These are phyloP conservation scores for Chenopodium quinoa DNA, from an alignment of 148 eudicot genomes.

Conservation along the genomic window DNA sequence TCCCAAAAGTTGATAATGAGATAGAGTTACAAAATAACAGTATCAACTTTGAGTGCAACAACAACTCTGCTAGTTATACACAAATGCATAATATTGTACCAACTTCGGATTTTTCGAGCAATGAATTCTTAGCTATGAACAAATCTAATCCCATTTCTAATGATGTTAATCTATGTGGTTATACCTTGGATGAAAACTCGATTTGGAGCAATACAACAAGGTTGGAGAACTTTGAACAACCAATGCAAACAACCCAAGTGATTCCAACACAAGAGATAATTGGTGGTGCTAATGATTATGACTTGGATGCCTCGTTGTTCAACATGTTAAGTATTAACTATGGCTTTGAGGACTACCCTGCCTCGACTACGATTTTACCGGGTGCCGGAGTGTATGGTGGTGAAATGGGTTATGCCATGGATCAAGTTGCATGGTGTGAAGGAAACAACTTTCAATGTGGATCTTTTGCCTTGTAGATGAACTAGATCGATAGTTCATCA, in stretches of 20 bases:
- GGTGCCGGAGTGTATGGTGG: slow-evolving; percentile 15
- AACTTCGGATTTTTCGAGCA: slow-evolving; percentile 2
- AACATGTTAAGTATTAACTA: slow-evolving; percentile 6
- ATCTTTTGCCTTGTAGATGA: slow-evolving; percentile 1
- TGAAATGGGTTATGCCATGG: slow-evolving; percentile 17
- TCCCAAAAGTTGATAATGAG: too few species aligned
- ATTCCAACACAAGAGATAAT: slow-evolving; percentile 8
- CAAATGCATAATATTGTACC: background rate
- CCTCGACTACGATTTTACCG: background rate
- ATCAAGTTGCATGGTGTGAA: slow-evolving; percentile 21
- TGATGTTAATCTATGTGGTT: background rate
- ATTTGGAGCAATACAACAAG: slow-evolving; percentile 15
- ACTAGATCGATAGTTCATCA: background rate
- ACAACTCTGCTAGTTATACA: background rate
- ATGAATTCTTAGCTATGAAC: slow-evolving; percentile 6
- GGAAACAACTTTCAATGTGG: background rate
- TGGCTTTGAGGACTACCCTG: slow-evolving; percentile 13
- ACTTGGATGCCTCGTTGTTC: slow-evolving; percentile 19
- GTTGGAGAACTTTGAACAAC: slow-evolving; percentile 13
- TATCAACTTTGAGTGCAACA: slow-evolving; percentile 14
- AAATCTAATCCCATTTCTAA: background rate
- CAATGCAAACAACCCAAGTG: background rate
- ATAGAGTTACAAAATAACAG: background rate
- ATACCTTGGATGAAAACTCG: slow-evolving; percentile 17
- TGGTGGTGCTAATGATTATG: background rate